Evolutionary conservation across 352 stramenopile genomes (phyloP).

Genomic region (Thraustochytrium striatum): DNA sequence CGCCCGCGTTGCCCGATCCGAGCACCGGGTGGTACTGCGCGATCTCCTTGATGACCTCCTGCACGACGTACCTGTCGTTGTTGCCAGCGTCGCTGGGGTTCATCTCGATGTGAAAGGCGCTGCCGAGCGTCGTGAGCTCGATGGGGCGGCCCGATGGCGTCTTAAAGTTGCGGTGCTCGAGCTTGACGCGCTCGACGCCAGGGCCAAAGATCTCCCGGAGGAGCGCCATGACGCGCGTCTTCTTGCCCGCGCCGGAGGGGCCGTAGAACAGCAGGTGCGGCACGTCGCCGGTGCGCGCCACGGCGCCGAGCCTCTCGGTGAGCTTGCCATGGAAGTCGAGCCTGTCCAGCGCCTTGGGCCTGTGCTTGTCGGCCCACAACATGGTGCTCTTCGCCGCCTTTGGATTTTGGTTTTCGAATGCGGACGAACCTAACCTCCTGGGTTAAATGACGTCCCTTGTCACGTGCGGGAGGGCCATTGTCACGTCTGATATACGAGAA

Average conservation of each 20-base stretch:
- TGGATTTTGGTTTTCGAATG: too few species aligned
- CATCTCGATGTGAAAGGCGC: conserved; percentile 98
- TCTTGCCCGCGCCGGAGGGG: conserved; percentile 94
- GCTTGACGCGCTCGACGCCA: conserved; percentile 78
- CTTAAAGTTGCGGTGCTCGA: conserved; percentile 88
- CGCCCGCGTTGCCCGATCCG: conserved; percentile 61
- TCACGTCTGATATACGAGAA: too few species aligned
- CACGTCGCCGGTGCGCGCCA: conserved; percentile 70
- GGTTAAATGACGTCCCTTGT: too few species aligned
- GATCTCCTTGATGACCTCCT: conserved; percentile 99
- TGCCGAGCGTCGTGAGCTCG: conserved; percentile 95
- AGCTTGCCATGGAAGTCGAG: conserved; percentile 90
- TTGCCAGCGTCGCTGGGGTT: conserved; percentile 93
- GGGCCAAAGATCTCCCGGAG: conserved; percentile 90
- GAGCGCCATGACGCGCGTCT: conserved; percentile 93
- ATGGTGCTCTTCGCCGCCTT: conserved; percentile 66
- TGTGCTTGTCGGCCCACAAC: conserved; percentile 98
- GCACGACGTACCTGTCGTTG: conserved; percentile 92
- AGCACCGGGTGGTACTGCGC: conserved; percentile 80
- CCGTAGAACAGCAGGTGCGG: conserved; percentile 98
- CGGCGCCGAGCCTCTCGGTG: conserved; percentile 75
- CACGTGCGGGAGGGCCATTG: too few species aligned
- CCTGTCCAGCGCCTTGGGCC: conserved; percentile 78
- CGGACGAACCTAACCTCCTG: too few species aligned
- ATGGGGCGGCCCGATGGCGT: conserved; percentile 83